Base-by-base conservation (phyloP, 2,329 filamentous ascomycete genomes). In the Fusarium xylarioides region DNA sequence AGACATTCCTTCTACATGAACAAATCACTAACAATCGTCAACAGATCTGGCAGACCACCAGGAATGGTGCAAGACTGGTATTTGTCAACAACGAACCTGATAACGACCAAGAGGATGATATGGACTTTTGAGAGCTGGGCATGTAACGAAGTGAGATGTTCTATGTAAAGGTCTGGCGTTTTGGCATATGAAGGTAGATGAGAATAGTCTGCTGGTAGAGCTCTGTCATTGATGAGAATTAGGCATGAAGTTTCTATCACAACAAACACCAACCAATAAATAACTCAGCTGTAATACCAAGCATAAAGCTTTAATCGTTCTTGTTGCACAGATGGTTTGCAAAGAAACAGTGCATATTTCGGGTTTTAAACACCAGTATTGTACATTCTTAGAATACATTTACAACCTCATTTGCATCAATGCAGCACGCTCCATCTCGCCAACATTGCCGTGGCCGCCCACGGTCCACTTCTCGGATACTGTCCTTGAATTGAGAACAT, bases 401-500 rank as follows among this genome's bases (percentile, higher is more conserved):
- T 80, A 86, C 77, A 85, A 76, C 74, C 83, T 84, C 83, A 87
- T 80, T 46, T 82, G 86, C 80, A 86, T 81, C 76, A 90, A 78
- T 46, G 85, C 79, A 9, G 89, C 88, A 78, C 91, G 90, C 85
- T 97, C 94, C 84, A 98, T 88, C 87, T 97, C 94, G 12, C 94
- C 95, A 50, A 97, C 87, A 57, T 95, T 89, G 21, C 95, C 95
- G 77, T 92, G 91, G 28, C 94, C 94, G 54, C 91, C 90, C 75
- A 98, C 80, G 54, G 91, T 91, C 95, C 95, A 97, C 84, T 94
- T 93, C 86, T 97, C 93, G 28, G 88, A 86, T 40, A 98, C 92
- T 70, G 88, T 86, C 71, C 85, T 85, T 79, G 95, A 91, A 77
- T 93, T 91, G 55, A 98, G 87, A 50, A 85, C 86, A 69, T 89